Evolutionary conservation across 2,329 filamentous ascomycete species (phyloP).

Genomic region (Paraconiothyrium sp.): DNA sequence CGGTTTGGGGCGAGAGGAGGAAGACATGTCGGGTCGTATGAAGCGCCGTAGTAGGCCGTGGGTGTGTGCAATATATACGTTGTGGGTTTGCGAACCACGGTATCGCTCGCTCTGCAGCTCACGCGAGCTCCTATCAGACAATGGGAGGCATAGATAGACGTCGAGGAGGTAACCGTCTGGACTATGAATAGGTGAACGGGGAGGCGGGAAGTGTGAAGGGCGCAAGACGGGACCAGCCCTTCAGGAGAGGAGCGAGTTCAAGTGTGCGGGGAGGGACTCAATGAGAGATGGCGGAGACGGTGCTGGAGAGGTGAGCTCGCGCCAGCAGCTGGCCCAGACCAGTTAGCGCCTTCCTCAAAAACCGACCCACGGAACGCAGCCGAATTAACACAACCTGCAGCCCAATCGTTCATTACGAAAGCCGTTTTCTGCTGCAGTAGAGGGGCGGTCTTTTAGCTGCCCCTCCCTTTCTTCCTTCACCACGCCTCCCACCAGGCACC

Average conservation of each 20-base stretch:
- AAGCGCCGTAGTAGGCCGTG: background rate
- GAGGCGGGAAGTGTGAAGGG: constrained; percentile 8
- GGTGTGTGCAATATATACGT: background rate
- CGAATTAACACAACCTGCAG: constrained; percentile 8
- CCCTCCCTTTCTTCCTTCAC: constrained; percentile 31
- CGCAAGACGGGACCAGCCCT: constrained; percentile 24
- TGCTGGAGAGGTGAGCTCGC: background rate
- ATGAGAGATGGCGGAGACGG: background rate
- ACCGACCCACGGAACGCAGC: constrained; percentile 3
- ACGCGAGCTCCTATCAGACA: constrained; percentile 9
- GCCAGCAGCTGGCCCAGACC: background rate
- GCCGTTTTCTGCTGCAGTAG: constrained; percentile 24
- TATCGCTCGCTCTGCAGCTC: background rate
- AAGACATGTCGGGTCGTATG: constrained; percentile 34
- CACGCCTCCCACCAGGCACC: constrained; percentile 50
- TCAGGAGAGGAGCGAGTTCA: constrained; percentile 16
- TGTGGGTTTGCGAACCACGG: background rate
- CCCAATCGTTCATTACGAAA: constrained; percentile 10
- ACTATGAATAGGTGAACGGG: background rate
- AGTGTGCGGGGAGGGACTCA: constrained; percentile 8
- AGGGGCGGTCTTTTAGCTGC: constrained; percentile 44
- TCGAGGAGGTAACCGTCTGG: background rate
- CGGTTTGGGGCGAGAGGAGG: constrained; percentile 42
- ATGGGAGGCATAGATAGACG: background rate
- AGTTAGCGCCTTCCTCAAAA: constrained; percentile 9